phyloP scores from a whole-genome alignment of 495 filamentous ascomycete species.

The Talaromyces ruber region DNA sequence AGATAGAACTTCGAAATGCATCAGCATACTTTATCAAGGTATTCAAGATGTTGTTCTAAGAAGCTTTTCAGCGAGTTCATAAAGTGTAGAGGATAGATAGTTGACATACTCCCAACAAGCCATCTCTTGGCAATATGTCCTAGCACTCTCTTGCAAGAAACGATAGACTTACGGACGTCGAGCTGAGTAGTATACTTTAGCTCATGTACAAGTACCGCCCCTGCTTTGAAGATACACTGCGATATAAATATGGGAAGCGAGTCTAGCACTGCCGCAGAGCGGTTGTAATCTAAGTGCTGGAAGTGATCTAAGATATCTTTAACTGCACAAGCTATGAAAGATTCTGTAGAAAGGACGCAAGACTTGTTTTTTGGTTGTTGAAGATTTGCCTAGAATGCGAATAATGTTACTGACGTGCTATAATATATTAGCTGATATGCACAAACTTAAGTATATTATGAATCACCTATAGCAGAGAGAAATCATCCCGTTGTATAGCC shows the following conservation, averaged over 20 bases:
- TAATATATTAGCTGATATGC: neutral
- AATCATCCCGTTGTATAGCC: neutral
- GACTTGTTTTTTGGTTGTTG: neutral
- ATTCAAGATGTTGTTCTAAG: neutral
- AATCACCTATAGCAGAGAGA: conserved; percentile 2
- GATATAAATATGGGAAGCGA: neutral
- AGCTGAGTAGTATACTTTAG: neutral
- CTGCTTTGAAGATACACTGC: neutral
- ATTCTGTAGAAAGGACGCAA: neutral
- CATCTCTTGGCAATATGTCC: neutral
- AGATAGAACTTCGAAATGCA: neutral
- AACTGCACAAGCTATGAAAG: conserved; percentile 1
- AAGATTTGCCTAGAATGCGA: neutral
- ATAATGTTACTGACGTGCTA: neutral
- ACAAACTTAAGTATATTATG: neutral
- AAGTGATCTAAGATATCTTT: neutral
- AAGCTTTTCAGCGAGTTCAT: neutral
- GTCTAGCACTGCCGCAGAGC: neutral
- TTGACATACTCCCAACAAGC: neutral
- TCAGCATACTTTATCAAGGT: neutral
- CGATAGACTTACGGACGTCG: neutral
- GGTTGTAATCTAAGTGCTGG: neutral
- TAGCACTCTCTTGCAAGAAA: neutral
- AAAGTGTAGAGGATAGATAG: neutral
- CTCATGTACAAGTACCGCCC: neutral